Percentiles rank a stretch among this genome's conserved stretches.
Conservation (phyloP, 2,329 filamentous ascomycete genomes). For the Aspergillus sp. region DNA sequence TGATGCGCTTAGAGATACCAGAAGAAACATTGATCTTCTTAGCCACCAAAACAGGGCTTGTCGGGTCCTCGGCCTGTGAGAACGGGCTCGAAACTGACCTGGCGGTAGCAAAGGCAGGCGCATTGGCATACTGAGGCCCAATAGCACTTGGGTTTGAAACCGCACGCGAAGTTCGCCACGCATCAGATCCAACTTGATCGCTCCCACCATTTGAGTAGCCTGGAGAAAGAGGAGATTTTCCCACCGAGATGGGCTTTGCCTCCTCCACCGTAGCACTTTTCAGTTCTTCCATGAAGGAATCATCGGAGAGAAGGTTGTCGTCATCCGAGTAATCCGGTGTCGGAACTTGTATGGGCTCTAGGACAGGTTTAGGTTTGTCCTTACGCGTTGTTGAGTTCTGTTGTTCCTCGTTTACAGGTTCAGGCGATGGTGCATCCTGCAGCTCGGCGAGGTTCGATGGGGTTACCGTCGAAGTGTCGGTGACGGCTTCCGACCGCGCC, state of each 20-base stretch:
- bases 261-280: slow-evolving; percentile 79
- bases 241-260: slow-evolving; percentile 75
- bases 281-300: slow-evolving; percentile 81
- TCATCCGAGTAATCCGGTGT: slow-evolving; percentile 43
- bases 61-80: slow-evolving; percentile 28
- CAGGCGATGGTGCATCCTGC: slow-evolving; percentile 24
- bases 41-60: slow-evolving; percentile 51
- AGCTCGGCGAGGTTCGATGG: slow-evolving; percentile 21
- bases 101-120: slow-evolving; percentile 33
- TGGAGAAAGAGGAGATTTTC: slow-evolving; percentile 78
- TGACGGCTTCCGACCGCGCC: slow-evolving; percentile 16
- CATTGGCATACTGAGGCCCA: slow-evolving; percentile 25
- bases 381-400: slow-evolving; percentile 26
- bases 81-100: slow-evolving; percentile 42
- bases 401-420: slow-evolving; percentile 22
- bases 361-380: slow-evolving; percentile 34
- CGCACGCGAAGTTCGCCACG: slow-evolving; percentile 39
- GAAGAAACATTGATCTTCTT: slow-evolving; percentile 84
- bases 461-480: slow-evolving; percentile 21
- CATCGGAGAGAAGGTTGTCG: slow-evolving; percentile 56
- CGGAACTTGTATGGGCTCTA: slow-evolving; percentile 55
- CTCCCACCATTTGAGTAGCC: slow-evolving; percentile 50
- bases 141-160: slow-evolving; percentile 41
- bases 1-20: slow-evolving; percentile 91
- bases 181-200: slow-evolving; percentile 26